Evolutionary conservation across 2,329 filamentous ascomycete species (phyloP).

Genomic region (Fusarium sp.): DNA sequence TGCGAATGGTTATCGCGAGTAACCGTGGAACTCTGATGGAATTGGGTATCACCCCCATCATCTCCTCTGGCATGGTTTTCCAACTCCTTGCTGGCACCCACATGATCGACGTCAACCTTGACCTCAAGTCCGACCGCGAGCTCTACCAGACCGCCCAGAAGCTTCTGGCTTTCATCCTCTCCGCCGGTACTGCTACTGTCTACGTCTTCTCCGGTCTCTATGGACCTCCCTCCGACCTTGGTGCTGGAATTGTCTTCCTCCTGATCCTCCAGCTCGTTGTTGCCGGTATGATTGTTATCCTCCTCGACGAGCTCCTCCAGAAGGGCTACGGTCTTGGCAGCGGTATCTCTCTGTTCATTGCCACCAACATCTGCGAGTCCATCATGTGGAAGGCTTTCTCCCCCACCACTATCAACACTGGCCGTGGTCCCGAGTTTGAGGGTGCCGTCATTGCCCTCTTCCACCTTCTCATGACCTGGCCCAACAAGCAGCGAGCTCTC

Average conservation of each 20-base stretch:
- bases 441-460: constrained; percentile 97
- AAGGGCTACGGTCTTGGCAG: constrained; percentile 99
- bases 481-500: constrained; percentile 98
- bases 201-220: constrained; percentile 99
- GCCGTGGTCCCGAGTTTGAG: constrained; percentile 98
- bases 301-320: constrained; percentile 98
- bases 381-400: constrained; percentile 99
- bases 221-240: constrained; percentile 94
- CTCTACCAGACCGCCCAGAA: constrained; percentile 99
- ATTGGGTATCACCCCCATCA: constrained; percentile 96
- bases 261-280: constrained; percentile 98
- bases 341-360: constrained; percentile 99
- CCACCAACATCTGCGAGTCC: constrained; percentile 99
- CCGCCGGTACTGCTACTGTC: constrained; percentile 96
- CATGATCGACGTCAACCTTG: constrained; percentile 99
- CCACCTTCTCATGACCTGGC: constrained; percentile 98
- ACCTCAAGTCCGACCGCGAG: constrained; percentile 99
- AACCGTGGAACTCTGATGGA: constrained; percentile 98
- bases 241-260: constrained; percentile 97
- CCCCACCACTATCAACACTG: constrained; percentile 98
- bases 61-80: constrained; percentile 99
- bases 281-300: constrained; percentile 97
- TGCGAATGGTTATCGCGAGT: constrained; percentile 99
- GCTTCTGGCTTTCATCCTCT: constrained; percentile 96
- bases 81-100: constrained; percentile 99